These are phyloP conservation scores for Leptodermis oblonga DNA, from an alignment of 257 asterid species.

Conservation along the genomic window DNA sequence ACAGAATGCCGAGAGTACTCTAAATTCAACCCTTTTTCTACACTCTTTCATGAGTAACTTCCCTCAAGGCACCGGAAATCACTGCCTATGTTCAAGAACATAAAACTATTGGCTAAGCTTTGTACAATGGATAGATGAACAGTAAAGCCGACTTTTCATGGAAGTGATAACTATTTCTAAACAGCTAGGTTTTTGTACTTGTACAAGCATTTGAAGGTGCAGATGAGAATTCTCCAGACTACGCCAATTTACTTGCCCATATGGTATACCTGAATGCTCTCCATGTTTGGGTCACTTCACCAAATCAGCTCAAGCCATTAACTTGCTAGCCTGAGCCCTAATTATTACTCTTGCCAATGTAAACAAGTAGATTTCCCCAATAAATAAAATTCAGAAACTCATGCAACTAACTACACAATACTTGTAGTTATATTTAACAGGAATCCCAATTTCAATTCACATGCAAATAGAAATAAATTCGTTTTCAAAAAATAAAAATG, in stretches of 20 bases:
- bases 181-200: neutral
- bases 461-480: neutral
- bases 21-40: neutral
- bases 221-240: slow-evolving; percentile 7
- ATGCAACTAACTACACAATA: slow-evolving; percentile 1
- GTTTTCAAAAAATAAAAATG: too few relatives aligned
- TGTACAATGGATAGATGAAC: neutral
- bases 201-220: neutral
- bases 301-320: slow-evolving; percentile 11
- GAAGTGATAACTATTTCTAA: too few relatives aligned
- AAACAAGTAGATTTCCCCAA: slow-evolving; percentile 1
- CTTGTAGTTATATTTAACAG: neutral
- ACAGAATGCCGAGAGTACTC: neutral
- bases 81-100: too few relatives aligned
- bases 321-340: neutral
- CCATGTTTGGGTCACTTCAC: slow-evolving; percentile 6
- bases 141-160: too few relatives aligned
- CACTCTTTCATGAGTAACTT: neutral
- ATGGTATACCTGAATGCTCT: neutral
- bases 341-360: neutral
- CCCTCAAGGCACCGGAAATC: neutral
- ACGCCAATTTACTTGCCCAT: neutral
- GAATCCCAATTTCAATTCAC: neutral
- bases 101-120: neutral
- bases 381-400: neutral